Conservation (phyloP, 176 grass and related monocot species). For the Juncus effusus region DNA sequence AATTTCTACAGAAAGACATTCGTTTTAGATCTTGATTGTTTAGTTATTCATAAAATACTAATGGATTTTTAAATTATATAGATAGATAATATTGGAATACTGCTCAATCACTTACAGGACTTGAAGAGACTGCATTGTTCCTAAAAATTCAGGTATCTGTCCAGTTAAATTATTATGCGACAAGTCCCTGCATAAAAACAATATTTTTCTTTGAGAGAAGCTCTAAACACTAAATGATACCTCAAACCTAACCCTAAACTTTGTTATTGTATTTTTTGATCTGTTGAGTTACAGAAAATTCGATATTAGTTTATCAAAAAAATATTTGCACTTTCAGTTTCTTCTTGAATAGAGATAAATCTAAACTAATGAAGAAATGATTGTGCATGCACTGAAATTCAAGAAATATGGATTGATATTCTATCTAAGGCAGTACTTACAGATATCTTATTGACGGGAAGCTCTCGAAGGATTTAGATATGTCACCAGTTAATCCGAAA, state of each 20-base stretch:
- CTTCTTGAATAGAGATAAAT: not conserved
- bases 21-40: too few species aligned
- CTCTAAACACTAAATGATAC: not conserved
- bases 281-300: not conserved
- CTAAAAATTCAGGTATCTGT: slow-evolving; percentile 50
- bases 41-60: not conserved
- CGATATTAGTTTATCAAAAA: slow-evolving; percentile 33
- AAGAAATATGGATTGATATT: not conserved
- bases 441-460: slow-evolving; percentile 1
- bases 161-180: slow-evolving; percentile 70
- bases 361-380: not conserved
- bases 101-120: not conserved
- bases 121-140: slow-evolving; percentile 37
- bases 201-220: not conserved
- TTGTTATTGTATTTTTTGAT: not conserved
- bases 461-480: slow-evolving; percentile 9
- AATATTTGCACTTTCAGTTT: not conserved
- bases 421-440: not conserved
- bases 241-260: not conserved
- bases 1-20: slow-evolving; percentile 13
- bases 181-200: slow-evolving; percentile 37
- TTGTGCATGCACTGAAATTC: not conserved
- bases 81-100: not conserved
- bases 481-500: slow-evolving; percentile 13
- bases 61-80: not conserved